Evolutionary conservation across 2,329 filamentous ascomycete genomes (phyloP), one percentile per base, ranked within the genome.

Genomic region (Geoglossum cookeanum): DNA sequence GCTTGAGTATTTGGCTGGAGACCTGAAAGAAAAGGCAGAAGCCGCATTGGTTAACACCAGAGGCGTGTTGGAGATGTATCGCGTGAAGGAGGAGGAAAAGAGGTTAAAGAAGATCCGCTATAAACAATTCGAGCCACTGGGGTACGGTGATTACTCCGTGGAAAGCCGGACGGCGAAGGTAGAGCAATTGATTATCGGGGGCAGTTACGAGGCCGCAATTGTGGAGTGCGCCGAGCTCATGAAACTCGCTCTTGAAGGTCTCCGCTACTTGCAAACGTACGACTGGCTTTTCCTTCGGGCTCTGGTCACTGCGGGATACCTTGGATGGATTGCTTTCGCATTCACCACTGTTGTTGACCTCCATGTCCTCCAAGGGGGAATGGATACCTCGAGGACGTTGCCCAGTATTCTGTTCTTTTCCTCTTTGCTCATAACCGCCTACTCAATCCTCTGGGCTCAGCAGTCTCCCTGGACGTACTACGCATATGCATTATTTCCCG

Each of bases 261-360:
- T 98, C 59, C 80, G 92, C 55, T 98, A 98, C 68, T 77, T 98
- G 30, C 92, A 98, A 69, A 98, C 90, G 0, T 98, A 98, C 65
- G 92, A 98, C 71, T 98, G 92, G 92, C 76, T 98, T 1, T 98
- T 98, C 70, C 73, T 98, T 39, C 79, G 92, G 59, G 85, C 87
- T 1, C 75, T 98, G 55, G 85, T 98, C 59, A 96, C 92, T 1
- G 67, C 85, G 11, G 92, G 92, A 17, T 98, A 97, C 65, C 72
- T 97, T 6, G 92, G 92, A 22, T 98, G 91, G 91, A 94, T 97
- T 66, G 84, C 85, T 0, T 98, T 90, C 69, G 88, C 90, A 1
- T 74, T 94, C 55, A 92, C 88, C 0, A 94, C 85, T 0, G 89
- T 97, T 53, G 77, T 97, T 60, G 85, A 95, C 66, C 73, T 90